Evolutionary conservation across 139 green algal genomes (phyloP), one percentile per base, ranked within the genome.

Genomic region (Tetradesmus lagerheimii): DNA sequence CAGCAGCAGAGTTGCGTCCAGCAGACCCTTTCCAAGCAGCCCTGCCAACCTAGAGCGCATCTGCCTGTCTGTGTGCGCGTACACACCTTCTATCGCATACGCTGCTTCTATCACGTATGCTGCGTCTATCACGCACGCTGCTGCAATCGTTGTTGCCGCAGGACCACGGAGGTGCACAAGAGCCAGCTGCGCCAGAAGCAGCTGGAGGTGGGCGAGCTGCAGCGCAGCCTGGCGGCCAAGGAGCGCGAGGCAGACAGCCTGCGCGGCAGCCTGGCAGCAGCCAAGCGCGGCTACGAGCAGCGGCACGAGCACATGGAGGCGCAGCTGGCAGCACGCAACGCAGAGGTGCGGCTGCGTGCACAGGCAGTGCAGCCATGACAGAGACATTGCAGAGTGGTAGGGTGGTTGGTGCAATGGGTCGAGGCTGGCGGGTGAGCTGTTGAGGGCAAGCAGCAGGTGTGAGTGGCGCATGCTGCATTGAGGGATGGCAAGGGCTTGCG

Each of bases 271-370:
- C 76, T 96, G 16, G 76, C 87, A 0, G 91, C 93, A 53, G 92
- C 90, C 1, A 95, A 95, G 80, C 87, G 93, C 18, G 92, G 77
- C 20, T 94, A 95, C 71, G 94, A 96, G 87, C 80, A 87, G 41
- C 90, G 88, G 83, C 86, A 94, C 0, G 47, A 84, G 18, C 90
- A 94, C 37, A 6, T 84, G 4, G 94, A 96, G 64, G 67, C 71
- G 1, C 81, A 74, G 0, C 64, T 95, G 2, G 53, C 85, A 3
- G 35, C 89, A 2, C 89, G 92, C 47, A 91, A 95, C 25, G 84
- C 91, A n/a, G 91, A 96, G 93, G 94, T 95, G 57, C 9, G 85
- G 25, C 15, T 80, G 75, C n/a, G 20, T 62, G 47, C 20, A 14
- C 8, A 23, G 29, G n/a, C 67, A 34, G 14, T 12, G 6, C 8